Percentiles rank a stretch among this genome's conserved stretches.
phyloP scores from a whole-genome alignment of 176 grass and related monocot species.

The Cymbopogon citratus region DNA sequence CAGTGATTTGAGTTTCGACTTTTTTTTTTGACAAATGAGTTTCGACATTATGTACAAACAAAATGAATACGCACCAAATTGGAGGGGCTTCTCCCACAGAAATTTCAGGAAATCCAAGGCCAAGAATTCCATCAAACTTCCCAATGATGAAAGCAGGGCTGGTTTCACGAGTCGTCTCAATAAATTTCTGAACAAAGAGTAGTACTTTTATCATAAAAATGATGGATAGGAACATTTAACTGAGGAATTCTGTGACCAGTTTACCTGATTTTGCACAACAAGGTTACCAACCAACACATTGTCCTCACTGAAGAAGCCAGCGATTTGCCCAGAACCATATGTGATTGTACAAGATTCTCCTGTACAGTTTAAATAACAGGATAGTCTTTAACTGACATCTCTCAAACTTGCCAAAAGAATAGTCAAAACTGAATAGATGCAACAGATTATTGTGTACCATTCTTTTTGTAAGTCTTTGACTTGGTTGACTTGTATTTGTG shows the following conservation, averaged over 20 bases:
- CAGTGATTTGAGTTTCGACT: neutral
- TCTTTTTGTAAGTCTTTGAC: constrained; percentile 62
- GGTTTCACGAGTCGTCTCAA: constrained; percentile 79
- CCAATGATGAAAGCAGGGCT: constrained; percentile 65
- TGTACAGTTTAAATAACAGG: constrained; percentile 14
- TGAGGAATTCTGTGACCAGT: neutral
- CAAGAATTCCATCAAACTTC: constrained; percentile 96
- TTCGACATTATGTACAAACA: neutral
- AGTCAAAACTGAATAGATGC: neutral
- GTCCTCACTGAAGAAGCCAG: constrained; percentile 98
- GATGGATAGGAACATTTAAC: neutral
- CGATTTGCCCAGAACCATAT: constrained; percentile 86
- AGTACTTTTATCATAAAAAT: neutral
- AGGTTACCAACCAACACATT: constrained; percentile 61
- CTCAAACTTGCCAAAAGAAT: neutral
- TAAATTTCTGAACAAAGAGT: constrained; percentile 62
- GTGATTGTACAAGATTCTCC: constrained; percentile 83
- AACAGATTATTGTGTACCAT: constrained; percentile 32
- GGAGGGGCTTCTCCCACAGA: constrained; percentile 67
- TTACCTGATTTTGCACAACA: constrained; percentile 69
- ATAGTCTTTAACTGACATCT: neutral
- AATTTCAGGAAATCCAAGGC: constrained; percentile 90
- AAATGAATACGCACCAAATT: constrained; percentile 53
- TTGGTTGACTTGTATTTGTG: constrained; percentile 45
- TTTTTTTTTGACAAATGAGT: too few relatives aligned